These are phyloP conservation scores for Cucurbita maxima DNA, from an alignment of 306 rosid genomes.

Conservation along the genomic window DNA sequence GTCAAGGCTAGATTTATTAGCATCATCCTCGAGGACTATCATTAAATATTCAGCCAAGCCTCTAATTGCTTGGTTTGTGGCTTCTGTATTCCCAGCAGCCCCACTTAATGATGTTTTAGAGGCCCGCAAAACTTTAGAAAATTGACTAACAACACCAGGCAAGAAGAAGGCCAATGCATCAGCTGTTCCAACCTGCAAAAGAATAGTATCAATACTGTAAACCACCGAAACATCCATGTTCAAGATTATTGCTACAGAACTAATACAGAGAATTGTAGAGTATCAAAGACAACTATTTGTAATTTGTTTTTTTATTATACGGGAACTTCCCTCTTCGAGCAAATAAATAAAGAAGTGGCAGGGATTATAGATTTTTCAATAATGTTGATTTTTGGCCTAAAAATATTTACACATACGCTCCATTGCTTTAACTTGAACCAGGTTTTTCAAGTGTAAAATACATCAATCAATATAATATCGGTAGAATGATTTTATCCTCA, in stretches of 20 bases:
- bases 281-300: background rate
- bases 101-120: conserved; percentile 73
- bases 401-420: background rate
- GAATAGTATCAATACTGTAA: conserved; percentile 1
- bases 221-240: background rate
- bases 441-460: background rate
- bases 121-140: conserved; percentile 64
- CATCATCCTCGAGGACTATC: conserved; percentile 73
- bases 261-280: background rate
- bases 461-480: background rate
- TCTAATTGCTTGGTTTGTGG: conserved; percentile 68
- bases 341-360: background rate
- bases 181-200: conserved; percentile 66
- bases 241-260: background rate
- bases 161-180: conserved; percentile 89
- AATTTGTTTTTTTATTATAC: background rate
- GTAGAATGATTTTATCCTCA: background rate
- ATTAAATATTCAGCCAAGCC: conserved; percentile 74
- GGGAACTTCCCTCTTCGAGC: background rate
- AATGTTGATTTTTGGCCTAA: background rate
- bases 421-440: background rate
- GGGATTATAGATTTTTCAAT: background rate
- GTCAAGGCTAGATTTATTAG: conserved; percentile 31
- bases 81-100: conserved; percentile 73
- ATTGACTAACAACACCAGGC: conserved; percentile 84